Evolutionary conservation across 73 alveolate species (phyloP), one percentile per base, ranked within the genome.

Genomic region (Uronychia binucleata): DNA sequence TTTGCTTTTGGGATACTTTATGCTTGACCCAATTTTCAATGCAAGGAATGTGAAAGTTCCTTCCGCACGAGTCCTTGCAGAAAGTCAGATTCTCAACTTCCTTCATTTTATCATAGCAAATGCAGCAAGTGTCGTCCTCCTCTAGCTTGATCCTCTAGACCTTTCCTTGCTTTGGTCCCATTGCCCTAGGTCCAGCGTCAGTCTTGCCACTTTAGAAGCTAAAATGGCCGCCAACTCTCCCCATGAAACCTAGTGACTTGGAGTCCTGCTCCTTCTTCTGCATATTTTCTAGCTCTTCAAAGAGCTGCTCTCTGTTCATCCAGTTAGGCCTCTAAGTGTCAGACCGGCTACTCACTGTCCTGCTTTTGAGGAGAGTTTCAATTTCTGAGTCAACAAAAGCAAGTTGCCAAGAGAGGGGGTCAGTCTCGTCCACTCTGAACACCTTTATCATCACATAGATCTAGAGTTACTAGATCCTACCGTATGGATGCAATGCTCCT

Each of bases 51-150:
- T 89, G 95, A 19, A 89, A 31, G 67, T 89, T 89, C 28, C 86
- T 58, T 0, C 95, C 95, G 31, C 95, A 89, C 33, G 88, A 88
- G 79, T 57, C 78, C 79, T 84, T 89, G 80, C 95, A 89, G 59
- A 30, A 89, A 28, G 92, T 89, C 26, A 89, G 67, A 34, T 78
- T 77, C 28, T 89, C 89, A 29, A 31, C 77, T 1, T 77, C 77
- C 31, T 88, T 89, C 90, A 89, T 67, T 25, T 30, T 75, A 30
- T 89, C 95, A 84, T 46, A 84, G 32, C 95, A 89, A 34, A 89
- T 77, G 33, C 95, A 89, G 89, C 95, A 89, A 0, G 77, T 26
- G 58, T 85, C 91, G 8, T 84, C 95, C 26, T 28, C 87, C 32
- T 89, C 92, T 5, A 89, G 75, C 28, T 78, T 79, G 88, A 82